A percentile compares a stretch with the other conserved stretches of the same genome.
Evolutionary conservation across 2,329 filamentous ascomycete genomes (phyloP).

Genomic region (Xylariaceae sp.): DNA sequence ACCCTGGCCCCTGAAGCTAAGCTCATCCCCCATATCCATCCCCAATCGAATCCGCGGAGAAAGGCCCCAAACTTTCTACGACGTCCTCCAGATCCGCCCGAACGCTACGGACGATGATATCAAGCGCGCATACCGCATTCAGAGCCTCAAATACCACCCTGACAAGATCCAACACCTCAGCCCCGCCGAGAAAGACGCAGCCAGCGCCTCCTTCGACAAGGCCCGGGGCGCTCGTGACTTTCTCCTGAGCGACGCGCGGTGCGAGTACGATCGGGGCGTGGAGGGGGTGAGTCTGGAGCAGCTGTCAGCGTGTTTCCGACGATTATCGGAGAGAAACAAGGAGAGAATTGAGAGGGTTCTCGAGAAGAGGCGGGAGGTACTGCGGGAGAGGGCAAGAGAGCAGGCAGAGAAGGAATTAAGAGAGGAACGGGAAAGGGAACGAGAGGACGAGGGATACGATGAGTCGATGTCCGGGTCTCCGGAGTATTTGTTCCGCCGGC

Average conservation of each 20-base stretch:
- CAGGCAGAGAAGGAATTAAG: not conserved
- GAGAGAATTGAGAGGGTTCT: not conserved
- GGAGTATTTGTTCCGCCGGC: not conserved
- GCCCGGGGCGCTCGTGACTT: not conserved
- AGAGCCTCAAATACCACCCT: not conserved
- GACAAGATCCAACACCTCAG: not conserved
- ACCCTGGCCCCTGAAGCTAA: not conserved
- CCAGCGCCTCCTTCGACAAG: not conserved
- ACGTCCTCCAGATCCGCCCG: not conserved
- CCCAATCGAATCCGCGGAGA: too few species aligned
- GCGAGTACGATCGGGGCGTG: not conserved
- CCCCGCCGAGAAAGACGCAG: not conserved
- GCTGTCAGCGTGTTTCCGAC: not conserved
- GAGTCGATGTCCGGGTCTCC: not conserved
- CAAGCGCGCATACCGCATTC: not conserved
- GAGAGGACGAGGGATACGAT: not conserved
- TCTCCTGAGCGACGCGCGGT: not conserved
- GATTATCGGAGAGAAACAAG: not conserved
- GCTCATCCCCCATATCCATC: too few species aligned
- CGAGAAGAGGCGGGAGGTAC: not conserved
- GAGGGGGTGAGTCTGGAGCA: not conserved
- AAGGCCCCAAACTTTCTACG: slow-evolving; percentile 1
- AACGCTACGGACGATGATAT: not conserved
- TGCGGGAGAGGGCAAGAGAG: not conserved
- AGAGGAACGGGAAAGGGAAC: not conserved